Evolutionary conservation across 2,329 filamentous ascomycete species (phyloP).

Genomic region (Furcasterigmium sp.): DNA sequence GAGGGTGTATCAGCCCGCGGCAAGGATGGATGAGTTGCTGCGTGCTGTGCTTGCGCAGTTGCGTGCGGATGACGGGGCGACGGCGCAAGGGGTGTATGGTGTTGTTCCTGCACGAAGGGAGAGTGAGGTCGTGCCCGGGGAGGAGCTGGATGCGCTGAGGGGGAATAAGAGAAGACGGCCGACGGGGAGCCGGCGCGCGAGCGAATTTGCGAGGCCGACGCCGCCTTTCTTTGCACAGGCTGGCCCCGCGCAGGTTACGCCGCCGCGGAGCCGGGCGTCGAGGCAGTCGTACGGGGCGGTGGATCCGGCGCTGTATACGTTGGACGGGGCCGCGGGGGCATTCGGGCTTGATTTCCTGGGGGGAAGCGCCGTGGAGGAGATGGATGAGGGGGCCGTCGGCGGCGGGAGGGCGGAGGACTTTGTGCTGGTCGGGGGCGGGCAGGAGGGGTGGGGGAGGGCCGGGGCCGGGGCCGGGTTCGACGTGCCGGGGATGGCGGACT

Average conservation of each 20-base stretch:
- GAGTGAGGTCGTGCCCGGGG: no score
- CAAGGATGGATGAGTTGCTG: conserved; percentile 46
- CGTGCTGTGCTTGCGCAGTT: conserved; percentile 47
- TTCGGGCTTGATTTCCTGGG: conserved; percentile 23
- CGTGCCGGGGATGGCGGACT: conserved; percentile 10
- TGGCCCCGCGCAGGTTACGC: conserved; percentile 11
- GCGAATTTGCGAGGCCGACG: conserved; percentile 22
- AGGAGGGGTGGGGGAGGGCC: conserved; percentile 5
- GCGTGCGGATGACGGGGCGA: conserved; percentile 24
- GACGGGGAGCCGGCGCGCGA: conserved; percentile 18
- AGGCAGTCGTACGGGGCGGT: conserved; percentile 11
- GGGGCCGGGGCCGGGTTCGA: not conserved
- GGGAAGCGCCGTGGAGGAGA: conserved; percentile 20
- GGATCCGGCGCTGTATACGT: conserved; percentile 19
- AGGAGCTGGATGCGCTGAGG: conserved; percentile 18
- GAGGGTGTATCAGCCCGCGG: conserved; percentile 45
- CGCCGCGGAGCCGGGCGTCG: conserved; percentile 4
- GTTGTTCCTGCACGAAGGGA: no score
- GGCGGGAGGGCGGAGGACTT: conserved; percentile 15
- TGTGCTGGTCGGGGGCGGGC: conserved; percentile 22
- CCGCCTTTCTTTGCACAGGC: conserved; percentile 20
- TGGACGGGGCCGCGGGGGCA: conserved; percentile 13
- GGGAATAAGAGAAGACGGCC: conserved; percentile 26
- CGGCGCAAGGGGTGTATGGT: no score
- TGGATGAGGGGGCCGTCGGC: conserved; percentile 6